phyloP scores from a whole-genome alignment of 352 stramenopile genomes.

The Pythium aristosporum region DNA sequence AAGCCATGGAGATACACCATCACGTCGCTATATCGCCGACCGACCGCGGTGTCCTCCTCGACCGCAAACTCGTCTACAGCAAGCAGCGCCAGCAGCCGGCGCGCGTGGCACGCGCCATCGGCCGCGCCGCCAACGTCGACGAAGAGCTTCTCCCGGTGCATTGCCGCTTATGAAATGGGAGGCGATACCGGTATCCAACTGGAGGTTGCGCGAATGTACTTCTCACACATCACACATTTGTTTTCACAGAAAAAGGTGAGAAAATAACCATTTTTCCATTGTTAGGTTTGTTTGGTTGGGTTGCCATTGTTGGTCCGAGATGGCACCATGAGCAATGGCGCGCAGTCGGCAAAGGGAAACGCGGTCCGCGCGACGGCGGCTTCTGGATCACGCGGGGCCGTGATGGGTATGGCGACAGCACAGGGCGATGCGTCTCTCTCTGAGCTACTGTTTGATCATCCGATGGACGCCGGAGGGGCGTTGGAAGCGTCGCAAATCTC shows the following conservation, averaged over 20 bases:
- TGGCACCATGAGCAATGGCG: conserved; percentile 25
- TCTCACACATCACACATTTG: neutral
- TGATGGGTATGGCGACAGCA: neutral
- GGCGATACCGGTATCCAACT: no score
- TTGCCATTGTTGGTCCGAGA: conserved; percentile 2
- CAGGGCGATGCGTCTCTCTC: conserved; percentile 4
- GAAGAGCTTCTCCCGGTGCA: conserved; percentile 21
- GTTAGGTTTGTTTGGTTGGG: neutral
- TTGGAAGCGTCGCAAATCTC: conserved; percentile 45
- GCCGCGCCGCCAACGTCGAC: conserved; percentile 5
- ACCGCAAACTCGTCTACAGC: neutral
- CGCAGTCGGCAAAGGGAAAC: conserved; percentile 11
- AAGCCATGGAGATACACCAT: conserved; percentile 79
- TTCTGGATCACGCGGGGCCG: neutral
- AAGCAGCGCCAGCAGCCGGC: conserved; percentile 16
- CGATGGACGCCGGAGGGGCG: conserved; percentile 15
- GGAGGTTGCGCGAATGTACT: neutral
- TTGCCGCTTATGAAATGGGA: neutral
- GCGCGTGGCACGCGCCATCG: neutral
- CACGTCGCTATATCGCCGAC: conserved; percentile 25
- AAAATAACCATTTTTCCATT: neutral
- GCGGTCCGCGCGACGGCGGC: conserved; percentile 7
- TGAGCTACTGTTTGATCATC: conserved; percentile 21
- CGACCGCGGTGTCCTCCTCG: neutral
- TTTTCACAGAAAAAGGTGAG: no score